Percentiles rank a stretch among this genome's conserved stretches.
Evolutionary conservation across 306 rosid species (phyloP).

Genomic region (Amphicarpaea edgeworthii): DNA sequence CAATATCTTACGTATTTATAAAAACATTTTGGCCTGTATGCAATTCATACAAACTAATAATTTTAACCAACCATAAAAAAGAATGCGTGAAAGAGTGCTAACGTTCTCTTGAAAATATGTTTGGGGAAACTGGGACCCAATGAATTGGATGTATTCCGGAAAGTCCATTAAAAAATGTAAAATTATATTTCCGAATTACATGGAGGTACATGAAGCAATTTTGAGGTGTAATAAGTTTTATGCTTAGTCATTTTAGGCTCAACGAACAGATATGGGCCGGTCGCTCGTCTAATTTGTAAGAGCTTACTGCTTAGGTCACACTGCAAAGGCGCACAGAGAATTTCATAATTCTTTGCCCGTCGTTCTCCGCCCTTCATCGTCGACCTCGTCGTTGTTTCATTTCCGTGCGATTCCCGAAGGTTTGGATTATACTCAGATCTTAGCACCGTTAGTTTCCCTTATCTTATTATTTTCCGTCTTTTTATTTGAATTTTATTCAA

Average conservation of each 20-base stretch:
- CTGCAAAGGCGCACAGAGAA: constrained; percentile 13
- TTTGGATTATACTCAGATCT: not conserved
- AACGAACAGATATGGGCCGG: not conserved
- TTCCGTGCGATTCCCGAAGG: constrained; percentile 18
- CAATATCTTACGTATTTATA: too few species aligned
- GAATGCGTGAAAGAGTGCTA: too few species aligned
- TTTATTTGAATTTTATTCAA: not conserved
- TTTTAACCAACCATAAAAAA: too few species aligned
- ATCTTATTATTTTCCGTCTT: not conserved
- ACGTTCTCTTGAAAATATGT: too few species aligned
- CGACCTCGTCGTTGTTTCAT: constrained; percentile 26
- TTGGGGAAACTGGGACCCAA: too few species aligned
- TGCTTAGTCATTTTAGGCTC: not conserved
- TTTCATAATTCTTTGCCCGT: not conserved
- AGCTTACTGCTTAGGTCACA: constrained; percentile 39
- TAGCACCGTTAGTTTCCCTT: not conserved
- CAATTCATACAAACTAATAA: too few species aligned
- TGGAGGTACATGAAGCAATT: too few species aligned
- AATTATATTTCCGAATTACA: too few species aligned
- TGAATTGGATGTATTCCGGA: too few species aligned
- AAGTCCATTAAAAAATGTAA: too few species aligned
- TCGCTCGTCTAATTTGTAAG: not conserved
- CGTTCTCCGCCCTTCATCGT: constrained; percentile 29
- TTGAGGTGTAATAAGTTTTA: too few species aligned
- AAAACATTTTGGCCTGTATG: too few species aligned